A percentile compares a stretch with the other conserved stretches of the same genome.
Evolutionary conservation across 257 asterid genomes (phyloP).

Genomic region (Solanum tacnaense): DNA sequence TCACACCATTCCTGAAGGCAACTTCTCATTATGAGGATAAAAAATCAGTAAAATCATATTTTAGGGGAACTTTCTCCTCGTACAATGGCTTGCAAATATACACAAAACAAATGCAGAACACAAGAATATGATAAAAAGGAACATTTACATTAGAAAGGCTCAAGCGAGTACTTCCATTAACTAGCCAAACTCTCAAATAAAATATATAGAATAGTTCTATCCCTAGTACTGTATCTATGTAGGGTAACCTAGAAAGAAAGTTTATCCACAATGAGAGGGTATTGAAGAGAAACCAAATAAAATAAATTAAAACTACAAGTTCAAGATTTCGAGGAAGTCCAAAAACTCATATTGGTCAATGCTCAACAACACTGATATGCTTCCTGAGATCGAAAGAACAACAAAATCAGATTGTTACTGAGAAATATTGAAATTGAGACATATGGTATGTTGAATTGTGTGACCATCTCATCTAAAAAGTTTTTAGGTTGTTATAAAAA

Average conservation of each 20-base stretch:
- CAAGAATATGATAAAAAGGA: neutral
- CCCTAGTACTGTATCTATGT: neutral
- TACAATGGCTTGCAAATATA: neutral
- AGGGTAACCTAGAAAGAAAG: neutral
- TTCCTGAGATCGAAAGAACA: neutral
- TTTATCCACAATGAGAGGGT: neutral
- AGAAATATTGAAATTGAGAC: neutral
- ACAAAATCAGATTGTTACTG: neutral
- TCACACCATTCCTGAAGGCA: conserved; percentile 86
- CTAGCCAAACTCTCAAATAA: neutral
- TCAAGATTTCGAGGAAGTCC: neutral
- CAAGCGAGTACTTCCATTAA: neutral
- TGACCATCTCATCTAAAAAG: neutral
- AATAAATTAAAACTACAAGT: neutral
- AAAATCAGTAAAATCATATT: neutral
- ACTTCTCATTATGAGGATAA: neutral
- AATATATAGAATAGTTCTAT: neutral
- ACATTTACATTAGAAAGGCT: neutral
- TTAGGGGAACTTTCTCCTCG: neutral
- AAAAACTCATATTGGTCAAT: neutral
- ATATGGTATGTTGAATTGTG: neutral
- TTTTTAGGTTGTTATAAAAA: neutral
- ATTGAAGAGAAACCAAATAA: neutral
- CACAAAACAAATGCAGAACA: neutral
- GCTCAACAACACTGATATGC: neutral